A percentile compares a stretch with the other conserved stretches of the same genome.
Evolutionary conservation across 371 early-diverging fungal genomes (phyloP).

Genomic region (Dichotomocladium elegans): DNA sequence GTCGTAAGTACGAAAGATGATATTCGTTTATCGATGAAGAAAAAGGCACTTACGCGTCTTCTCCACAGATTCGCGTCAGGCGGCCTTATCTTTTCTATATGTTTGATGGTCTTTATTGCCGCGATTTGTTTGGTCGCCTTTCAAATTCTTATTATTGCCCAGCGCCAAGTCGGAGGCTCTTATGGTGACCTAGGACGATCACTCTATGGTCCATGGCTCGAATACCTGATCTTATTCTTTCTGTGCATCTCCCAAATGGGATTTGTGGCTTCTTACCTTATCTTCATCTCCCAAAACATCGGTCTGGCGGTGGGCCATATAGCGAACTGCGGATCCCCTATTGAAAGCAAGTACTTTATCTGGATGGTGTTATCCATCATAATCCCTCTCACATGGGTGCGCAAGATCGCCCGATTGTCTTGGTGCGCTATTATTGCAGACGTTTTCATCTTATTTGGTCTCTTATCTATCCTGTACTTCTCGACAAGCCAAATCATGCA

Average conservation of each 20-base stretch:
- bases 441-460: slow-evolving; percentile 73
- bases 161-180: slow-evolving; percentile 55
- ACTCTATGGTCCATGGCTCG: slow-evolving; percentile 66
- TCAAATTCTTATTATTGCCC: slow-evolving; percentile 25
- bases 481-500: slow-evolving; percentile 51
- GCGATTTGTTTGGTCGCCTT: slow-evolving; percentile 26
- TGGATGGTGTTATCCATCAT: slow-evolving; percentile 65
- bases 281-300: slow-evolving; percentile 82
- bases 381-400: slow-evolving; percentile 76
- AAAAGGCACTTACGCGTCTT: background rate
- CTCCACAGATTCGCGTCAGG: slow-evolving; percentile 39
- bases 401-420: slow-evolving; percentile 72
- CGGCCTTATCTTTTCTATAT: slow-evolving; percentile 33
- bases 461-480: slow-evolving; percentile 68
- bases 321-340: slow-evolving; percentile 52
- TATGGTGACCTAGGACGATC: slow-evolving; percentile 77
- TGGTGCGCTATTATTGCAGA: slow-evolving; percentile 75
- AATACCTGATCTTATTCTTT: slow-evolving; percentile 58
- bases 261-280: slow-evolving; percentile 78
- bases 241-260: slow-evolving; percentile 79
- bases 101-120: slow-evolving; percentile 30
- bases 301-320: slow-evolving; percentile 59
- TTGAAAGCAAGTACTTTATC: slow-evolving; percentile 58
- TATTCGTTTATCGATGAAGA: background rate
- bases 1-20: slow-evolving; percentile 1